Evolutionary conservation across 345 rosid species (phyloP).

Genomic region (Balakata baccata): DNA sequence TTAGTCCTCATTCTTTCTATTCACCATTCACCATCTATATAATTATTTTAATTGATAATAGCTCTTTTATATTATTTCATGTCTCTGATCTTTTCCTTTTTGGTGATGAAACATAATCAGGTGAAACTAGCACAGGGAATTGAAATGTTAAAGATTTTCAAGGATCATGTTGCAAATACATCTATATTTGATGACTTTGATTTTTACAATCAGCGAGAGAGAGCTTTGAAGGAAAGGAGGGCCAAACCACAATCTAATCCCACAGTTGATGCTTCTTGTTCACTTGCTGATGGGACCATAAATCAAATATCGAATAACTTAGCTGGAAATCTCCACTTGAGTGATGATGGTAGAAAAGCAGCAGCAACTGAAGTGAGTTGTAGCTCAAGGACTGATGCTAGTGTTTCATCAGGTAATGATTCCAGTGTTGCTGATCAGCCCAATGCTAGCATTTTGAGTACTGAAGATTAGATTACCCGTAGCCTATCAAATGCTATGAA

Average conservation of each 20-base stretch:
- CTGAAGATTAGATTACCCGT: slow-evolving; percentile 1
- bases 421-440: background rate
- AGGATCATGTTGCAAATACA: slow-evolving; percentile 48
- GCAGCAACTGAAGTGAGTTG: background rate
- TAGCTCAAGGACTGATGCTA: slow-evolving; percentile 2
- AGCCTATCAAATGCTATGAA: background rate
- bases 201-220: slow-evolving; percentile 59
- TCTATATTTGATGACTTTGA: slow-evolving; percentile 63
- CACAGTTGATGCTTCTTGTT: slow-evolving; percentile 20
- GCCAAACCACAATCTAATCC: slow-evolving; percentile 31
- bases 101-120: slow-evolving; percentile 26
- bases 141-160: slow-evolving; percentile 68
- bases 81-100: background rate
- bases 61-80: slow-evolving; percentile 2
- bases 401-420: background rate
- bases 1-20: background rate
- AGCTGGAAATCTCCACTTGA: slow-evolving; percentile 21
- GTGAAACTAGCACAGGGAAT: slow-evolving; percentile 61
- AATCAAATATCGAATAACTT: slow-evolving; percentile 45
- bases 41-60: slow-evolving; percentile 1
- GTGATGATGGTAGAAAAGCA: slow-evolving; percentile 16
- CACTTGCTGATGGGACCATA: slow-evolving; percentile 28
- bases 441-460: background rate
- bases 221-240: slow-evolving; percentile 41
- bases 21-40: background rate